Conservation (phyloP, 768 basidiomycete genomes). For the Kwoniella europaea region DNA sequence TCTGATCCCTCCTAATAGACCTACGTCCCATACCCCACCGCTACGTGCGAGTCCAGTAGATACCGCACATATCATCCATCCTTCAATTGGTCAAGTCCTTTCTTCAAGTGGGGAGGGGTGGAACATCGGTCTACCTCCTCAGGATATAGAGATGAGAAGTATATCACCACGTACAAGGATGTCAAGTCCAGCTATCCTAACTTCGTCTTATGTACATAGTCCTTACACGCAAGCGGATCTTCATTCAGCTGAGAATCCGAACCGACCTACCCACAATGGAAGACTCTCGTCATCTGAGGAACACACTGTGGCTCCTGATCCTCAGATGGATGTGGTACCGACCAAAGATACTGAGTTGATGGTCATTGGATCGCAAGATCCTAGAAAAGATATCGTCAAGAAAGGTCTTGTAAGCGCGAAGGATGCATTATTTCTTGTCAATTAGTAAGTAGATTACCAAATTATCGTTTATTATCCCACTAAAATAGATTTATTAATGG, state of each 20-base stretch:
- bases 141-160: neutral
- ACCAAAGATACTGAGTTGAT: slow-evolving; percentile 2
- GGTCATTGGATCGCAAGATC: slow-evolving; percentile 35
- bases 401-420: slow-evolving; percentile 26
- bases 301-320: neutral
- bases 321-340: neutral
- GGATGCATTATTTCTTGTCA: slow-evolving; percentile 33
- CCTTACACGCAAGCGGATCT: neutral
- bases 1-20: slow-evolving; percentile 4
- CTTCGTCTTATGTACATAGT: neutral
- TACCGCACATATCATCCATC: neutral
- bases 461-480: too few species aligned
- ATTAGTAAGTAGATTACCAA: slow-evolving; percentile 29
- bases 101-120: neutral
- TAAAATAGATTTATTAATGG: too few species aligned
- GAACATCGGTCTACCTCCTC: neutral
- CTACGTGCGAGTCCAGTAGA: neutral
- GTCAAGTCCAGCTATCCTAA: slow-evolving; percentile 4
- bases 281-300: neutral
- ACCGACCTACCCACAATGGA: neutral
- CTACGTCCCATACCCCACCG: slow-evolving; percentile 1
- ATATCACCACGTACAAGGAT: neutral
- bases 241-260: neutral
- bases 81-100: slow-evolving; percentile 2
- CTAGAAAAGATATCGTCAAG: slow-evolving; percentile 38